Evolutionary conservation across 805 yeast genomes (phyloP).

Genomic region (Candida adriatica): DNA sequence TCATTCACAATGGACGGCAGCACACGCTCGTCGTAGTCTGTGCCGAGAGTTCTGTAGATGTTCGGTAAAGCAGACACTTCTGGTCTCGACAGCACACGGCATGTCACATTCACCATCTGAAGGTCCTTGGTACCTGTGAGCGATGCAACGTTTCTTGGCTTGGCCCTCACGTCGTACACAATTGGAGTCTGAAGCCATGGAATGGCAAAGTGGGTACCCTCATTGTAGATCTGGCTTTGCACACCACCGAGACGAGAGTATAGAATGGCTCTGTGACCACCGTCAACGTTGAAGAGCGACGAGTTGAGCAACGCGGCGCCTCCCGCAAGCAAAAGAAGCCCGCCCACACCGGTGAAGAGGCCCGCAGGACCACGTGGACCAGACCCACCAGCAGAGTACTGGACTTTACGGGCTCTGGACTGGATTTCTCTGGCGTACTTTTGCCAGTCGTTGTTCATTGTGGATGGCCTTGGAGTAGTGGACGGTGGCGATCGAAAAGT

Average conservation of each 20-base stretch:
- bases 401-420: conserved; percentile 36
- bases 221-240: conserved; percentile 72
- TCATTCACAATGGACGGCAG: conserved; percentile 97
- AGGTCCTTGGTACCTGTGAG: conserved; percentile 97
- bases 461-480: too few species aligned
- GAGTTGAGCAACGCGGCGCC: conserved; percentile 47
- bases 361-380: conserved; percentile 40
- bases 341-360: conserved; percentile 57
- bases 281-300: conserved; percentile 82
- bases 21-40: conserved; percentile 94
- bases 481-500: too few species aligned
- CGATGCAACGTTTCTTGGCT: conserved; percentile 93
- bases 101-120: conserved; percentile 99
- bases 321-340: conserved; percentile 50
- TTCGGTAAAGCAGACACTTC: conserved; percentile 69
- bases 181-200: conserved; percentile 96
- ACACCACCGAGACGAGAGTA: conserved; percentile 87
- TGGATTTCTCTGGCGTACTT: conserved; percentile 44
- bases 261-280: conserved; percentile 97
- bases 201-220: conserved; percentile 90
- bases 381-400: conserved; percentile 31
- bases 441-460: conserved; percentile 40
- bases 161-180: conserved; percentile 91
- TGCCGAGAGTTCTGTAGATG: conserved; percentile 87
- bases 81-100: conserved; percentile 93